Base-by-base conservation (phyloP, 2,329 filamentous ascomycete species). In the Graphilbum sp. region DNA sequence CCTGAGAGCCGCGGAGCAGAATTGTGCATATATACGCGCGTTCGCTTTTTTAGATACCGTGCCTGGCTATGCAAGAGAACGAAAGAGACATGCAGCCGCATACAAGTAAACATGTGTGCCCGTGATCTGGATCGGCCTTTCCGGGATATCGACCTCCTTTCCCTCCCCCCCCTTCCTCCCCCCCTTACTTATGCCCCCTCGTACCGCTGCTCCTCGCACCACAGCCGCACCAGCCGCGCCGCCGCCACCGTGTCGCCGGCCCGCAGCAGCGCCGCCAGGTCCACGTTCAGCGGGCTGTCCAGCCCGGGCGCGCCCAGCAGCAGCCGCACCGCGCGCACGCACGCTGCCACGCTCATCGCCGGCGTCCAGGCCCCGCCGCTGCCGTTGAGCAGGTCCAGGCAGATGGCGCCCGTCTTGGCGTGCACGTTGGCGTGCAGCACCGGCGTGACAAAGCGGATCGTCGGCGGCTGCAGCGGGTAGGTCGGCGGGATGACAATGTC, bases 341-440 rank as follows among this genome's bases (percentile, higher is more conserved):
- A 80, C 50, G 79, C 72, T 27, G 79, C 69, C 17, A 96, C 69
- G 31, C 79, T 87, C 57, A 94, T 90, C 16, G 84, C 76, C 1
- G 87, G 83, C 42, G 82, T 80, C 88, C 88, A 96, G 16, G 70
- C 69, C 8, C 27, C 27, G 20, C n/a, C 10, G 34, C 23, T 27
- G 30, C 6, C 31, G 15, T 25, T 69, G 42, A 98, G 67, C 44
- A 96, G 68, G 53, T 95, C 90, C 21, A 96, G 73, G 57, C 90
- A 98, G 53, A 98, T 90, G 59, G 95, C 87, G 48, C 90, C 90
- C 3, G 75, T 86, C 48, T 67, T 50, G 45, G 71, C 63, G 37
- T 65, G 63, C 24, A 75, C 75, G 58, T 95, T 95, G 35, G 87
- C 77, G 62, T 94, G 86, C 50, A 84, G 81, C 47, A 92, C 75